Percentiles rank a stretch among this genome's conserved stretches.
phyloP scores from a whole-genome alignment of 768 basidiomycete species.

The Boletus huronensis region DNA sequence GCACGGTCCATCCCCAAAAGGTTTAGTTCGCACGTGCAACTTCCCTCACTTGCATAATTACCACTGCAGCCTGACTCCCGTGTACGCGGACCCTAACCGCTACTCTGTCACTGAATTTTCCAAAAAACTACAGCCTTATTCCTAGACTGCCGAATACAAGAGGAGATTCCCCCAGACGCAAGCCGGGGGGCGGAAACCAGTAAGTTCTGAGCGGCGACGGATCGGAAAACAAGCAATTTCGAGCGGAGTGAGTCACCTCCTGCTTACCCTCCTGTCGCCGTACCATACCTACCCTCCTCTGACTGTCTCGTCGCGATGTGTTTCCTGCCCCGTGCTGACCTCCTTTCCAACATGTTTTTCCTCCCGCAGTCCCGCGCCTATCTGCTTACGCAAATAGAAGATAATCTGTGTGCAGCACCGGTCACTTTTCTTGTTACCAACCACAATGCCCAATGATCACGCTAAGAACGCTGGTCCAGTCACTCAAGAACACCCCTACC shows the following conservation, averaged over 20 bases:
- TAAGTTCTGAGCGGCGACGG: slow-evolving; percentile 36
- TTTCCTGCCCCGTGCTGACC: slow-evolving; percentile 6
- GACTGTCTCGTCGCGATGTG: slow-evolving; percentile 5
- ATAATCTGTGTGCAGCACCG: slow-evolving; percentile 20
- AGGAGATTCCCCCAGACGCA: slow-evolving; percentile 2
- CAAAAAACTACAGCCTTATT: slow-evolving; percentile 5
- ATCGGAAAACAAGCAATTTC: slow-evolving; percentile 37
- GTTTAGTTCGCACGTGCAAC: slow-evolving; percentile 34
- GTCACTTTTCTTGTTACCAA: slow-evolving; percentile 26
- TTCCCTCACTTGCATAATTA: slow-evolving; percentile 27
- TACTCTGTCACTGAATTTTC: slow-evolving; percentile 8
- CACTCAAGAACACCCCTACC: slow-evolving; percentile 34
- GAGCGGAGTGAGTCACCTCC: slow-evolving; percentile 34
- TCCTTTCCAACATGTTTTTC: slow-evolving; percentile 18
- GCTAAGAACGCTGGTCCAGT: slow-evolving; percentile 34
- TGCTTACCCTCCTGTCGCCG: background rate
- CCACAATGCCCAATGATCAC: slow-evolving; percentile 31
- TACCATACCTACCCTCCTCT: background rate
- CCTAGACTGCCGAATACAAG: slow-evolving; percentile 8
- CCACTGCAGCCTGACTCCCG: slow-evolving; percentile 21
- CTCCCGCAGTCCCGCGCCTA: slow-evolving; percentile 24
- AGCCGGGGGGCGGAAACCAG: slow-evolving; percentile 15
- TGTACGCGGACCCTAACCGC: slow-evolving; percentile 5
- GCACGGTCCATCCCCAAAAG: slow-evolving; percentile 27
- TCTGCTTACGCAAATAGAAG: slow-evolving; percentile 32